Evolutionary conservation across 306 rosid species (phyloP), one percentile per base, ranked within the genome.

Genomic region (Prunus dulcis): DNA sequence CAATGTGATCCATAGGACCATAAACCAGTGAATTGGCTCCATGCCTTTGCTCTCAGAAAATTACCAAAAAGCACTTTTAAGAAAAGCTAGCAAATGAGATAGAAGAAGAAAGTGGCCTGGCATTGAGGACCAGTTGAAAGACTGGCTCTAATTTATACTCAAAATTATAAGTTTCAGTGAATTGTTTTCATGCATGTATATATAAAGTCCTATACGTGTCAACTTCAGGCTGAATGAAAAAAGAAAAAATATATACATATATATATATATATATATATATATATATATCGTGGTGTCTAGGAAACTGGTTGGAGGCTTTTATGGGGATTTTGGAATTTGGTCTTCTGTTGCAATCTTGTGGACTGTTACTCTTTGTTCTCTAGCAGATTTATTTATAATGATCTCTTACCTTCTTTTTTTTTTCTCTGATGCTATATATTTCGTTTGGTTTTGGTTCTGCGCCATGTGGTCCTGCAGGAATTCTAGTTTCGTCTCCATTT

Each of bases 141-240:
- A 45, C 68, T 77, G 78, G 64, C 74, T 56, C 61, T 43, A 60
- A 84, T 80, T 82, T 85, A 87, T 88, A 84, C 67, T 68, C 73
- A 78, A 67, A 79, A 22, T 61, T 28, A 20, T 7, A 71, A 58
- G 77, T 47, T 67, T 38, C 68, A 28, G 63, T 25, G 68, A 75
- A 76, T 78, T 53, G 67, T 17, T 76, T 74, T 57, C 55, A 34
- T 80, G 64, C 77, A 65, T 13, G 22, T 18, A 14, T 64, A 3
- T 32, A 32, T 43, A 50, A 74, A 38, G 52, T 52, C 62, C 11
- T 82, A 84, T 84, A 86, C 89, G 87, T 86, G 92, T 80, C 64
- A n/a, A 19, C 12, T 64, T 47, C 19, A 80, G 69, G 88, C 80
- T 68, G 82, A 74, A 76, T 71, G 18, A 53, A 58, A 65, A 12